Evolutionary conservation across 495 filamentous ascomycete genomes (phyloP), one percentile per base, ranked within the genome.

Genomic region (Tetracladium setigerum): DNA sequence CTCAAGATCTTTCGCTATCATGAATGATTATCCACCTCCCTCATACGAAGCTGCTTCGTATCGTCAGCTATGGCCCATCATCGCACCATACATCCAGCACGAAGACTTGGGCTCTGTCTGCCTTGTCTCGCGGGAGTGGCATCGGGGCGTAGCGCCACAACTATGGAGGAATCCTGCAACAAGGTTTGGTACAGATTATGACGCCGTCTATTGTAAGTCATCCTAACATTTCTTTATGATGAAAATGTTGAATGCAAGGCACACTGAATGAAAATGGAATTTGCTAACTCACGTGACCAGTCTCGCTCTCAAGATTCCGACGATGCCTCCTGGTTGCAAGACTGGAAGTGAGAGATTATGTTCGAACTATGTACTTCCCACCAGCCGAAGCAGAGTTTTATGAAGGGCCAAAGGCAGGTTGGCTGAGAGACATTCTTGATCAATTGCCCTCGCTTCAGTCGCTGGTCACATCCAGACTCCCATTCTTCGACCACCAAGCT

Each of bases 141-240:
- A 83, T 59, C 55, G 61, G 38, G 63, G 77, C n/a, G 82, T 83
- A 44, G 67, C 72, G 53, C 77, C 79, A 1, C 73, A 73, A 51
- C 63, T 85, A 0, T 85, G 81, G 81, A 79, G 79, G n/a, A 69
- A 78, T 55, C 81, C 81, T 22, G 77, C 75, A 0, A 77, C 78
- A 18, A 76, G 81, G 52, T 84, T 83, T 57, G 78, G 77, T 27
- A 72, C 67, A 11, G 71, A 81, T 14, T 78, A 79, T 57, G 80
- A 83, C 56, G 73, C 72, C 5, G 77, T 83, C 35, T 84, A 81
- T 53, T 69, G 75, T 78, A 65, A 53, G 59, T 32, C 34, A 11
- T 11, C 7, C 14, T 13, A 16, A 13, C 30, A 18, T 15, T 39
- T 32, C 17, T 17, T 17, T 7, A 30, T 13, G 15, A 18, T 18